Evolutionary conservation across 257 asterid genomes (phyloP), one percentile per base, ranked within the genome.

Genomic region (Vinca minor): DNA sequence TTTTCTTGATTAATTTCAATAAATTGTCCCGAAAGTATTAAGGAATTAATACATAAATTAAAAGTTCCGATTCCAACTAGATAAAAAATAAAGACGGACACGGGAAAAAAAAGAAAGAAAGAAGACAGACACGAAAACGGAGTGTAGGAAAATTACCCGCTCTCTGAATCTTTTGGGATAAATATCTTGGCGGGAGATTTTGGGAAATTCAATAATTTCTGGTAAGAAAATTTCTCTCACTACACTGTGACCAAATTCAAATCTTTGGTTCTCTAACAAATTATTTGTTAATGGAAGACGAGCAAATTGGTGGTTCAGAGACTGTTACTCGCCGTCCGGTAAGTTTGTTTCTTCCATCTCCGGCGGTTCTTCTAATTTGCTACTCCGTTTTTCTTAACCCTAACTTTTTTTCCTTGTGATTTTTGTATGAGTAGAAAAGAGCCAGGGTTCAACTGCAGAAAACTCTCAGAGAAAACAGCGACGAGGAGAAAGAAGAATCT

Each of bases 241-340:
- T n/a, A 11, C 47, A 42, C 47, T 42, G 18, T 13, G 47, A 12
- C 2, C 34, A 50, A 26, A 25, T 4, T 5, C 39, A 41, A 60
- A 21, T 69, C n/a, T 46, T 14, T 54, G 47, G 18, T 42, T 42
- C 47, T 42, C 47, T 18, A n/a, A 42, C 18, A 42, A 12, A 42
- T 34, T 15, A 2, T 38, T 32, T 26, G 18, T n/a, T 29, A 59
- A 85, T 88, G 96, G 96, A 85, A 57, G 87, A 83, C 62, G 95
- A 82, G 60, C 87, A 78, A 56, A 69, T 65, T n/a, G n/a, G n/a
- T 64, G 77, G 62, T 31, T 79, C 85, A 69, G 91, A 79, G 61
- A n/a, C n/a, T n/a, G n/a, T n/a, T n/a, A n/a, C n/a, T n/a, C 94
- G 88, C 65, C 94, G 94, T 48, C 82, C 85, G 86, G 96, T 88